Percentiles rank a stretch among this genome's conserved stretches.
phyloP scores from a whole-genome alignment of 2,329 filamentous ascomycete genomes.

The Ophiosphaerella herpotricha region DNA sequence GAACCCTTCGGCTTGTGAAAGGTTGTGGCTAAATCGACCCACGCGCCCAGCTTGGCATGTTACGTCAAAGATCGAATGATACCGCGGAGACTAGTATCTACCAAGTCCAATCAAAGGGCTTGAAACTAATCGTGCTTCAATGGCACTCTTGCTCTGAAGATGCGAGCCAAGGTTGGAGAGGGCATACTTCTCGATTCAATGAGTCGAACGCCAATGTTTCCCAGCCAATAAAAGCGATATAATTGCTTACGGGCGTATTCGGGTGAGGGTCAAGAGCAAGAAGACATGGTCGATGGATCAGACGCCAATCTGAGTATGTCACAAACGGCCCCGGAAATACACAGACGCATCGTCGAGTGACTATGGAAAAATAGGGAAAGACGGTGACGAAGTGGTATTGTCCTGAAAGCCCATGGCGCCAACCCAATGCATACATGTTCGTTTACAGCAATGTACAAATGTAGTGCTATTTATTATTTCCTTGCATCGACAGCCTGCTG shows the following conservation, averaged over 20 bases:
- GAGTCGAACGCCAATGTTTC: too few relatives aligned
- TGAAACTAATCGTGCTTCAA: not conserved
- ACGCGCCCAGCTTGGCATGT: constrained; percentile 2
- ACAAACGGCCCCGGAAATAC: too few relatives aligned
- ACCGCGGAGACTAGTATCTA: not conserved
- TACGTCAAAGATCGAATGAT: constrained; percentile 1
- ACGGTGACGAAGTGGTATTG: constrained; percentile 16
- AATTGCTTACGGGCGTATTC: too few relatives aligned
- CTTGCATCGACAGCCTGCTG: constrained; percentile 36
- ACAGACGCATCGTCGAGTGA: too few relatives aligned
- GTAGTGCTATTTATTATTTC: constrained; percentile 20
- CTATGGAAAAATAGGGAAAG: too few relatives aligned
- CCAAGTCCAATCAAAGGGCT: not conserved
- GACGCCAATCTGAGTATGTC: too few relatives aligned
- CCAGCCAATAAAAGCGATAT: too few relatives aligned
- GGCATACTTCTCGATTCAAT: not conserved
- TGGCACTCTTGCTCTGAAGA: not conserved
- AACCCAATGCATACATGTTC: constrained; percentile 33
- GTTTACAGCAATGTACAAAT: constrained; percentile 33
- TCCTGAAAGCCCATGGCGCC: constrained; percentile 28
- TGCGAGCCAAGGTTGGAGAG: not conserved
- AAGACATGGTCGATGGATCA: too few relatives aligned
- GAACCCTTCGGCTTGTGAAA: too few relatives aligned
- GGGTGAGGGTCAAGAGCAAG: too few relatives aligned
- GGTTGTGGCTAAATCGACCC: constrained; percentile 8